Percentiles rank a stretch among this genome's conserved stretches.
Evolutionary conservation across 2,329 filamentous ascomycete species (phyloP).

Genomic region (Fusarium longipes): DNA sequence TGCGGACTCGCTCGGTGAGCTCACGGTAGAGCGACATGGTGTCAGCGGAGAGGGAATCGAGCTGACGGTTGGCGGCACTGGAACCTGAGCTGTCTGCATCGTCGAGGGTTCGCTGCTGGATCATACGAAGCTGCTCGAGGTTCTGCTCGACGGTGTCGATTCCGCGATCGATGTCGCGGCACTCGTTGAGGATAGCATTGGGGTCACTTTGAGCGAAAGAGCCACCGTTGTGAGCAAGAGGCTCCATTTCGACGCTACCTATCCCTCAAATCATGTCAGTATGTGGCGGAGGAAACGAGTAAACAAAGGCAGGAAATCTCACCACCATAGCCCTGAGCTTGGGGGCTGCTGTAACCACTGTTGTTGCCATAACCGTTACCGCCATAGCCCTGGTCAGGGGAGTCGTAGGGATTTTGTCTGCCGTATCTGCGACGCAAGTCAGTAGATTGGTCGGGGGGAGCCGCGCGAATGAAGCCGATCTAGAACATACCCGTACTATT

Average conservation of each 20-base stretch:
- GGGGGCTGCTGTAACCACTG: conserved; percentile 39
- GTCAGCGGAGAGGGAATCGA: conserved; percentile 79
- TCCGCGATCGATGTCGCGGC: conserved; percentile 80
- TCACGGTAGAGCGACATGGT: conserved; percentile 86
- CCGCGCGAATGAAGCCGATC: conserved; percentile 7
- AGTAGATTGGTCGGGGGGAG: conserved; percentile 40
- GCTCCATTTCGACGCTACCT: conserved; percentile 76
- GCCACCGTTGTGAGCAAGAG: conserved; percentile 65
- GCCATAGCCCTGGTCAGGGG: conserved; percentile 56
- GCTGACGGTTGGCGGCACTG: conserved; percentile 72
- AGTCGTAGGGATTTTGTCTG: conserved; percentile 68
- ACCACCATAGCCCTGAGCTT: conserved; percentile 43
- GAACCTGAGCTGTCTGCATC: conserved; percentile 78
- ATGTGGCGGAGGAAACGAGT: neutral
- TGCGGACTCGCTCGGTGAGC: conserved; percentile 81
- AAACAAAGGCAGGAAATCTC: conserved; percentile 19
- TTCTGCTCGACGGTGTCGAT: conserved; percentile 80
- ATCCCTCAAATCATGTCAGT: conserved; percentile 47
- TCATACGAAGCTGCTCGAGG: conserved; percentile 75
- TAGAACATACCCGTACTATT: conserved; percentile 64
- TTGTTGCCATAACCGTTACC: conserved; percentile 42
- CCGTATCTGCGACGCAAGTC: conserved; percentile 62
- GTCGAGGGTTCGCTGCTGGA: conserved; percentile 78
- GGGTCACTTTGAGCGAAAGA: conserved; percentile 67
- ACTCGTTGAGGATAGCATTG: conserved; percentile 86